Conservation (phyloP, 169 alveolate genomes). For the Babesia gibsoni region DNA sequence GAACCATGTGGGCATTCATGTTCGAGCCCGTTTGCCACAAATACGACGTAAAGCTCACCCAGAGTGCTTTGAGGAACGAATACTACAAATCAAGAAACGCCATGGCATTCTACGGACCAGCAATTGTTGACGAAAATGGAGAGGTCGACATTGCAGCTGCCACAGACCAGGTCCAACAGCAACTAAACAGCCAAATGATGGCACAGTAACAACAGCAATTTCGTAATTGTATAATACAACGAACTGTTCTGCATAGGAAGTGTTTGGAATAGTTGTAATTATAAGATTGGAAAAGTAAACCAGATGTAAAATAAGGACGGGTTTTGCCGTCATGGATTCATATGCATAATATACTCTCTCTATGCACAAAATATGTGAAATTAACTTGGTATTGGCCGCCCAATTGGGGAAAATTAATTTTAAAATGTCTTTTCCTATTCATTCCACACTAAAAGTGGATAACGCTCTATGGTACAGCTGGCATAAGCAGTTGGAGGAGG, state of each 20-base stretch:
- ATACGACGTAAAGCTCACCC: slow-evolving; percentile 85
- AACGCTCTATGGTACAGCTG: neutral
- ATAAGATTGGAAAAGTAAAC: too few species aligned
- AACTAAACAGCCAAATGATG: slow-evolving; percentile 3
- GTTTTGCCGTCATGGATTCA: too few species aligned
- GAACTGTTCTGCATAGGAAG: too few species aligned
- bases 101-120: slow-evolving; percentile 92
- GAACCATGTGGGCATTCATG: slow-evolving; percentile 83
- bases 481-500: neutral
- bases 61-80: slow-evolving; percentile 88
- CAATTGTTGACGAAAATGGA: slow-evolving; percentile 87
- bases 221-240: slow-evolving; percentile 11
- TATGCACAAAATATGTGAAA: too few species aligned
- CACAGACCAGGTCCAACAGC: slow-evolving; percentile 60
- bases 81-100: slow-evolving; percentile 89
- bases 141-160: slow-evolving; percentile 82
- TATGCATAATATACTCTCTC: too few species aligned
- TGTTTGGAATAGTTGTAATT: too few species aligned
- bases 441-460: too few species aligned
- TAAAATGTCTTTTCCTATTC: too few species aligned
- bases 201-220: slow-evolving; percentile 1
- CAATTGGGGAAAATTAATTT: too few species aligned
- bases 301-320: too few species aligned
- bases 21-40: slow-evolving; percentile 87
- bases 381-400: too few species aligned